Percentiles rank a stretch among this genome's conserved stretches.
phyloP scores from a whole-genome alignment of 306 rosid species.

The Dryas drummondii region DNA sequence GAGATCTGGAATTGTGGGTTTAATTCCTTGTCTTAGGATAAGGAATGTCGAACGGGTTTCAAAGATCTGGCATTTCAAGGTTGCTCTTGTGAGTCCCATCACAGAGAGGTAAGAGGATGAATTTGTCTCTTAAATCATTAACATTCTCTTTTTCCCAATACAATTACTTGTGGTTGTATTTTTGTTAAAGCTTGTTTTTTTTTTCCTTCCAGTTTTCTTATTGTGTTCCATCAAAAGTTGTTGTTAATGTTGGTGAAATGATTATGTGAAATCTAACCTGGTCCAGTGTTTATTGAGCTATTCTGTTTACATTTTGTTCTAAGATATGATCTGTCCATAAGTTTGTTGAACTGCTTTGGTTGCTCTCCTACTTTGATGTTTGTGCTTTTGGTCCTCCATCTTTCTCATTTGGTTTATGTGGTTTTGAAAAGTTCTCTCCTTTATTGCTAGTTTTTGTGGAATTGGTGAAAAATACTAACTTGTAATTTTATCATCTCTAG shows the following conservation, averaged over 20 bases:
- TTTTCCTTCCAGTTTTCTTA: too few relatives aligned
- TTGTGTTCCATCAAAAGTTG: too few relatives aligned
- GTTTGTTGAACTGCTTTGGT: conserved; percentile 17
- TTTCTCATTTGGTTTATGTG: not conserved
- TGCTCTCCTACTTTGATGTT: conserved; percentile 17
- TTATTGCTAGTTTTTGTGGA: conserved; percentile 7
- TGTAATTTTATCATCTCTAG: not conserved
- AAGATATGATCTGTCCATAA: conserved; percentile 10
- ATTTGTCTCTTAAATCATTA: not conserved
- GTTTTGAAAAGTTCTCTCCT: not conserved
- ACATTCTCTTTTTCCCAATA: not conserved
- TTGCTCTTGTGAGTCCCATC: conserved; percentile 27
- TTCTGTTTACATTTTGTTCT: conserved; percentile 18
- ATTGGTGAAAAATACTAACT: conserved; percentile 2
- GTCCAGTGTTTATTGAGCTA: conserved; percentile 16
- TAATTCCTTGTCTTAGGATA: conserved; percentile 23
- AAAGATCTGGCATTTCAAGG: conserved; percentile 63
- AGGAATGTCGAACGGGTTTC: conserved; percentile 41
- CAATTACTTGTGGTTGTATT: too few relatives aligned
- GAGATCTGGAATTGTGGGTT: conserved; percentile 45
- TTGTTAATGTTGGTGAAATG: conserved; percentile 11
- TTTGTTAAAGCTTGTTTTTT: too few relatives aligned
- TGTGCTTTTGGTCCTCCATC: conserved; percentile 2
- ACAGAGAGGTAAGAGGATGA: conserved; percentile 27
- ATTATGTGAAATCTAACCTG: not conserved